phyloP scores from a whole-genome alignment of 345 rosid genomes.

The Salix arbutifolia region DNA sequence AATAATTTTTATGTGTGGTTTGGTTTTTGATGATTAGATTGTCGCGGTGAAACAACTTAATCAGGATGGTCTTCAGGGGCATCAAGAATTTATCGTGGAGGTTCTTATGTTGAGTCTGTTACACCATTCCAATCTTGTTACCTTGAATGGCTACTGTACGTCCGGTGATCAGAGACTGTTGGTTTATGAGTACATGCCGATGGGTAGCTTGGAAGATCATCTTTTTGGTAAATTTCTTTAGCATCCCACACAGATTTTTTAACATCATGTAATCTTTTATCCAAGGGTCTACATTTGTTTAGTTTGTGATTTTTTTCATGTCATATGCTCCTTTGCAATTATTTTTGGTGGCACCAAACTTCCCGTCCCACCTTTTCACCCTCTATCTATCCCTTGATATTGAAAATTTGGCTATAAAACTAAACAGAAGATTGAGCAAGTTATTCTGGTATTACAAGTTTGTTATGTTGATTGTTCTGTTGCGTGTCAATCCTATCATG shows the following conservation, averaged over 20 bases:
- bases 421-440: not conserved
- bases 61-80: slow-evolving; percentile 87
- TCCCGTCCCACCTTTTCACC: not conserved
- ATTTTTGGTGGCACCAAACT: not conserved
- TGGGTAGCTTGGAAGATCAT: slow-evolving; percentile 96
- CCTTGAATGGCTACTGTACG: slow-evolving; percentile 85
- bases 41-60: slow-evolving; percentile 90
- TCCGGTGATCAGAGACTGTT: slow-evolving; percentile 91
- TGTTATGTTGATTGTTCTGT: not conserved
- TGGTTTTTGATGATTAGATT: slow-evolving; percentile 43
- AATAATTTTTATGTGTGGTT: not conserved
- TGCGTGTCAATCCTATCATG: not conserved
- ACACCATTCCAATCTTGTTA: slow-evolving; percentile 85
- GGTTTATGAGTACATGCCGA: slow-evolving; percentile 92
- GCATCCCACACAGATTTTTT: not conserved
- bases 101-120: slow-evolving; percentile 92
- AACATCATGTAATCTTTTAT: not conserved
- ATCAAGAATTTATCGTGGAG: slow-evolving; percentile 89
- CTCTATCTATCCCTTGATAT: not conserved
- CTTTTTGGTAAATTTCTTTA: slow-evolving; percentile 59
- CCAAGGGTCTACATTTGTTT: not conserved
- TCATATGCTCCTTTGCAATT: not conserved
- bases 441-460: not conserved
- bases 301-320: not conserved
- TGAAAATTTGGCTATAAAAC: not conserved